These are phyloP conservation scores for Coniochaeta hoffmannii DNA, from an alignment of 2,329 filamentous ascomycete genomes.

Conservation along the genomic window DNA sequence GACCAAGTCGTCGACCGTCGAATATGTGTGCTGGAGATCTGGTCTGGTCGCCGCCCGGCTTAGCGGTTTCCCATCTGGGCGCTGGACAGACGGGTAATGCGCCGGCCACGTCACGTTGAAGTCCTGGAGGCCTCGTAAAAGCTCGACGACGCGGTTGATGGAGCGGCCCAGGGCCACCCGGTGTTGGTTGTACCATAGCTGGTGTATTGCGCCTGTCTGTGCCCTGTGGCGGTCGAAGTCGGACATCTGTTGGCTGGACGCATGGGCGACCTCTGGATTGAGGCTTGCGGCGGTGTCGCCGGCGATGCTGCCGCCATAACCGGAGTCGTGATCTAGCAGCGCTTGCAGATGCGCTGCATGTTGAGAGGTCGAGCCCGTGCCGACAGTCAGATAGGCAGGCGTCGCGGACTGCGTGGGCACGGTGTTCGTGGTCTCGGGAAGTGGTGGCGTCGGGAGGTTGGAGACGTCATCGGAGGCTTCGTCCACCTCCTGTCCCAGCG, in stretches of 20 bases:
- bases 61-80: constrained; percentile 38
- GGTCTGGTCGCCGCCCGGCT: constrained; percentile 48
- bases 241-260: constrained; percentile 16
- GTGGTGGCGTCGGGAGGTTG: not conserved
- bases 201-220: constrained; percentile 78
- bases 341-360: constrained; percentile 75
- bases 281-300: constrained; percentile 46
- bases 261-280: constrained; percentile 10
- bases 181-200: constrained; percentile 93
- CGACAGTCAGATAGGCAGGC: constrained; percentile 73
- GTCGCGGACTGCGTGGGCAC: constrained; percentile 9
- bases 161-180: constrained; percentile 78
- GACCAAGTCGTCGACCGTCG: constrained; percentile 44
- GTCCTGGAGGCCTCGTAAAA: constrained; percentile 73
- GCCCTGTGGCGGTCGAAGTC: constrained; percentile 58
- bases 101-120: constrained; percentile 92
- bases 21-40: constrained; percentile 55
- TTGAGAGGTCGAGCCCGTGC: constrained; percentile 71
- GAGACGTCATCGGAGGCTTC: constrained; percentile 15
- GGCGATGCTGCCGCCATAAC: constrained; percentile 75
- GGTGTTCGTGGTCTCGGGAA: constrained; percentile 16
- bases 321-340: constrained; percentile 80
- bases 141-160: constrained; percentile 79
- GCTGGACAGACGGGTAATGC: constrained; percentile 82
- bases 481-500: constrained; percentile 22